Percentiles rank a stretch among this genome's conserved stretches.
Conservation (phyloP, 2,329 filamentous ascomycete genomes). For the Cytospora piceicola region DNA sequence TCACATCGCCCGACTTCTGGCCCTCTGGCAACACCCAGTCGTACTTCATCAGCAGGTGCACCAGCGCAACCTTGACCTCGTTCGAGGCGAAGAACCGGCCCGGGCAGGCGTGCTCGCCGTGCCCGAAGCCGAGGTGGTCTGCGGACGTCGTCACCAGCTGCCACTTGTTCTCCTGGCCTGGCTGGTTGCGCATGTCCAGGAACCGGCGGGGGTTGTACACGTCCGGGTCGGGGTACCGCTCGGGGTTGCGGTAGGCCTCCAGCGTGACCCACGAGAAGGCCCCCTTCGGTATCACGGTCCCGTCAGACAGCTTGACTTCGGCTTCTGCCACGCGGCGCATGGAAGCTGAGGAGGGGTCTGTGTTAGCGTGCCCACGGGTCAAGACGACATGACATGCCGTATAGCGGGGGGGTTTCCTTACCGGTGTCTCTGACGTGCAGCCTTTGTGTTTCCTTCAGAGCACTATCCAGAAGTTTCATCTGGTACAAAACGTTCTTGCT, state of each 20-base stretch:
- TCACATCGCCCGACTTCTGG: slow-evolving; percentile 8
- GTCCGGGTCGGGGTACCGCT: slow-evolving; percentile 35
- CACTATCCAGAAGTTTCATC: slow-evolving; percentile 47
- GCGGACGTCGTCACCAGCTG: slow-evolving; percentile 20
- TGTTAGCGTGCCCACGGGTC: background rate
- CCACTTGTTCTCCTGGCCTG: slow-evolving; percentile 28
- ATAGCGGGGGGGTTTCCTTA: background rate
- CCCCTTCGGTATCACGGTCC: slow-evolving; percentile 35
- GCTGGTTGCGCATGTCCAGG: slow-evolving; percentile 35
- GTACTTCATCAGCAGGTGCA: slow-evolving; percentile 26
- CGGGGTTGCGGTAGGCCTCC: slow-evolving; percentile 31
- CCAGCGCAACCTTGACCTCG: slow-evolving; percentile 38
- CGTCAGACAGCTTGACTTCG: slow-evolving; percentile 33
- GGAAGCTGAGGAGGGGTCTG: slow-evolving; percentile 16
- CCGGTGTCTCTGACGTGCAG: slow-evolving; percentile 26
- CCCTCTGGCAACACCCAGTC: slow-evolving; percentile 30
- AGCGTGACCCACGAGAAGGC: slow-evolving; percentile 30
- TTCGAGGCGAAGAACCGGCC: slow-evolving; percentile 42
- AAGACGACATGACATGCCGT: background rate
- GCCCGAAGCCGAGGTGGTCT: slow-evolving; percentile 36
- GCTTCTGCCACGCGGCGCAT: slow-evolving; percentile 31
- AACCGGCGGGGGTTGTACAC: slow-evolving; percentile 39
- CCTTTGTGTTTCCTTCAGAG: slow-evolving; percentile 46
- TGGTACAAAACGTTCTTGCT: slow-evolving; percentile 43
- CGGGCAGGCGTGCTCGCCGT: slow-evolving; percentile 42